Evolutionary conservation across 371 early-diverging fungal species (phyloP), one percentile per base, ranked within the genome.

Genomic region (Syncephalastrum monosporum): DNA sequence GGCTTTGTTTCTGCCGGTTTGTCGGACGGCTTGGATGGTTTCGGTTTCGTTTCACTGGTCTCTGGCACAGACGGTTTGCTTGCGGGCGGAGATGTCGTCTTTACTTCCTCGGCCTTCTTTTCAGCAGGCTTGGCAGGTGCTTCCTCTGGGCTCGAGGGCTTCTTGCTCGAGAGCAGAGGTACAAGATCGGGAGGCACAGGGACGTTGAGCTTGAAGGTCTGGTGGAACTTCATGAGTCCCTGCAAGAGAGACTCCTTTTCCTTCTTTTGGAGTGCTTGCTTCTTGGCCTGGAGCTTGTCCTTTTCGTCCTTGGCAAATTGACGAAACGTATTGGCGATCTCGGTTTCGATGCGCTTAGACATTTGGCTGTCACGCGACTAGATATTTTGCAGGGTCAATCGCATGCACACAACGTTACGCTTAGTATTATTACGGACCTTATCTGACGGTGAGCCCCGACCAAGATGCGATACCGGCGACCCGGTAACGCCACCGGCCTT

Each of bases 181-280:
- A 84, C 81, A 45, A 92, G 71, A 65, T 90, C 90, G n/a, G 81
- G 74, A 1, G 92, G 92, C 42, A 89, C 82, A 3, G 92, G 90
- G 0, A 86, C 84, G 57, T 82, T 85, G 33, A 90, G 69, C 67
- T 82, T 89, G 62, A 95, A 89, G 7, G 77, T 79, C 59, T 82
- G 77, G 62, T 89, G 85, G 68, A 94, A 95, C 48, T 83, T 82
- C 65, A 85, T 86, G 62, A 94, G 73, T 56, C 91, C 93, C 5
- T 87, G 87, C 53, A 94, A 69, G 41, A 88, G 81, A n/a, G 77
- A 84, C 53, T 87, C 85, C 72, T 89, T 89, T 47, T 88, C 87
- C 60, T 84, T 90, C 64, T 89, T 87, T 42, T 74, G 72, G 44
- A 86, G 65, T 14, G 83, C 89, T 63, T 85, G 88, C 61, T 88